These are phyloP conservation scores for Lyophyllum decastes DNA, from an alignment of 768 basidiomycete species.

Conservation along the genomic window DNA sequence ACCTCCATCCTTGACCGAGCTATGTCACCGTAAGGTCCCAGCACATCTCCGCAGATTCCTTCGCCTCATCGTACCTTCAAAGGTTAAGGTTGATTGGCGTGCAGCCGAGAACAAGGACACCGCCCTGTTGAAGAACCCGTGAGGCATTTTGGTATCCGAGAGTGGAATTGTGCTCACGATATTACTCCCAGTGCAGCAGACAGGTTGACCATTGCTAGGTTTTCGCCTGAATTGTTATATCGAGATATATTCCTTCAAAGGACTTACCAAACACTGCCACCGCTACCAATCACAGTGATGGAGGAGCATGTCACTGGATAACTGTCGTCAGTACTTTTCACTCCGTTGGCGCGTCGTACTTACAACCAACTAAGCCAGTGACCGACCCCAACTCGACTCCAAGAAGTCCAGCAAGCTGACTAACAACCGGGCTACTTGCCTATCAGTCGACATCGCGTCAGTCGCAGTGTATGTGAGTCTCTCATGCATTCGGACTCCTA, in stretches of 20 bases:
- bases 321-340: neutral
- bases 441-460: neutral
- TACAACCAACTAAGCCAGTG: slow-evolving; percentile 15
- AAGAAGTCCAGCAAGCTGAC: slow-evolving; percentile 2
- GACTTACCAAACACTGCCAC: slow-evolving; percentile 5
- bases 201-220: slow-evolving; percentile 12
- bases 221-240: neutral
- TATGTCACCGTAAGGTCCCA: too few species aligned
- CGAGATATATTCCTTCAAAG: neutral
- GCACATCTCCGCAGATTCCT: too few species aligned
- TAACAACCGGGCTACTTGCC: neutral
- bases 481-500: neutral
- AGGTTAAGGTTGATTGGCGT: slow-evolving; percentile 4
- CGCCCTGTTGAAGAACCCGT: slow-evolving; percentile 9
- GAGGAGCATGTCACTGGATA: neutral
- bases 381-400: slow-evolving; percentile 3
- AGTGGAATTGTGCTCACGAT: slow-evolving; percentile 12
- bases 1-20: too few species aligned
- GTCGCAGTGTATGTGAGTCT: neutral
- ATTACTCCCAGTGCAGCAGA: slow-evolving; percentile 19
- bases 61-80: neutral
- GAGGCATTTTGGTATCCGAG: neutral
- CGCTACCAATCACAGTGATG: slow-evolving; percentile 1
- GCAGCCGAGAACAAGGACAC: slow-evolving; percentile 18
- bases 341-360: neutral